Base-by-base conservation (phyloP, 352 stramenopile genomes). In the Phytophthora citrophthora region DNA sequence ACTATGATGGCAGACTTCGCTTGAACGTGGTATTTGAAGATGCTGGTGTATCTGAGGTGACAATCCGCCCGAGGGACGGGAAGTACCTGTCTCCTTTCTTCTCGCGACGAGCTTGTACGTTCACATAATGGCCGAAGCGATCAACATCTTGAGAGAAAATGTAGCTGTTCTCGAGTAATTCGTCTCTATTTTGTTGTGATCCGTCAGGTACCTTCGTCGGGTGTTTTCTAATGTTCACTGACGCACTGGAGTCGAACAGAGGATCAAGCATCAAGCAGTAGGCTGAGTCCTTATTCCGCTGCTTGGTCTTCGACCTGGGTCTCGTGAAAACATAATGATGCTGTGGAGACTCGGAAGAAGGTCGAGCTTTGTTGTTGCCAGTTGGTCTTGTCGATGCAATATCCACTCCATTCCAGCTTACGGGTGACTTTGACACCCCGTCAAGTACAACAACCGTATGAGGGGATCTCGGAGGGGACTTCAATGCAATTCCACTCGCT, bases 231-330 rank as follows among this genome's bases (percentile, higher is more conserved):
- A 9, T 43, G 40, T 24, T 53, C n/a, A 26, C 27, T 39, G n/a
- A 48, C 36, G 26, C 36, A 32, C 4, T 54, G 11, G 70, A 69
- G 31, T 86, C 76, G 61, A 91, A 93, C 2, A 91, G 70, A 11
- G 81, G 81, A 41, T 93, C 84, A 8, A 93, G 71, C 81, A 91
- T 90, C 23, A 90, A 65, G 12, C 49, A 61, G 11, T 68, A 67
- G 3, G 38, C 62, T 27, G 67, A 61, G 18, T 79, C 70, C 12
- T 68, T 54, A 13, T 59, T 44, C 18, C 40, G 59, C 11, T 49
- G 51, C 27, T 70, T 81, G 6, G 34, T 69, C 12, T 54, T 70
- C 8, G 59, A 41, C 47, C 81, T 84, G 26, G 75, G 77, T 29
- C 72, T 69, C 18, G 81, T 79, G 52, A 92, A 90, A 1, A 77